Conservation (phyloP, 1,284 basidiomycete genomes). For the Fomitopsis pinicola region DNA sequence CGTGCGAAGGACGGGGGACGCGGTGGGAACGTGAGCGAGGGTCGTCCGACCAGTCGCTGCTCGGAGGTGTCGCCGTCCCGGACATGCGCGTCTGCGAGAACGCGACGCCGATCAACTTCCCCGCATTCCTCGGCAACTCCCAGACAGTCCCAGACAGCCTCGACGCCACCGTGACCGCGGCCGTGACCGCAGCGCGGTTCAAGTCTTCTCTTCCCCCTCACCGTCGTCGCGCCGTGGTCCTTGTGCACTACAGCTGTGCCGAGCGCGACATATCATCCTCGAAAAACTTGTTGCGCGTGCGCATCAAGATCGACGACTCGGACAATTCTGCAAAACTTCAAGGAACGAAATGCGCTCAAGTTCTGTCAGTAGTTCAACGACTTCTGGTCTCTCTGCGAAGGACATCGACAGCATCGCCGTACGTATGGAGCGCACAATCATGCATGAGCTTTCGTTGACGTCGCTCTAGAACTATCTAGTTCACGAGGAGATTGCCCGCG, state of each 20-base stretch:
- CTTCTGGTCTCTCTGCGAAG: neutral
- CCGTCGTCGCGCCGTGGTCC: neutral
- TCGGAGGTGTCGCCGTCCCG: neutral
- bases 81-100: neutral
- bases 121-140: neutral
- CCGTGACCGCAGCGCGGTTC: too few species aligned
- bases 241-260: too few species aligned
- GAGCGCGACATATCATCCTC: too few species aligned
- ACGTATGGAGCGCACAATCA: neutral
- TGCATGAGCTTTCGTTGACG: neutral
- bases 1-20: neutral
- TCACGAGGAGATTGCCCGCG: slow-evolving; percentile 29
- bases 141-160: neutral
- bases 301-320: too few species aligned
- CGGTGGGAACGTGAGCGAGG: neutral
- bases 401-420: neutral
- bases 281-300: too few species aligned
- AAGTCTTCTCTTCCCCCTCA: neutral
- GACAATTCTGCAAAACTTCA: too few species aligned
- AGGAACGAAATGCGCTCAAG: neutral
- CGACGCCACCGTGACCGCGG: neutral
- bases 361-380: neutral
- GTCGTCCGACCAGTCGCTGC: neutral
- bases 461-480: slow-evolving; percentile 37
- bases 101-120: neutral